Conservation (phyloP, 192 early-diverging fungal genomes). For the Backusella luteola region DNA sequence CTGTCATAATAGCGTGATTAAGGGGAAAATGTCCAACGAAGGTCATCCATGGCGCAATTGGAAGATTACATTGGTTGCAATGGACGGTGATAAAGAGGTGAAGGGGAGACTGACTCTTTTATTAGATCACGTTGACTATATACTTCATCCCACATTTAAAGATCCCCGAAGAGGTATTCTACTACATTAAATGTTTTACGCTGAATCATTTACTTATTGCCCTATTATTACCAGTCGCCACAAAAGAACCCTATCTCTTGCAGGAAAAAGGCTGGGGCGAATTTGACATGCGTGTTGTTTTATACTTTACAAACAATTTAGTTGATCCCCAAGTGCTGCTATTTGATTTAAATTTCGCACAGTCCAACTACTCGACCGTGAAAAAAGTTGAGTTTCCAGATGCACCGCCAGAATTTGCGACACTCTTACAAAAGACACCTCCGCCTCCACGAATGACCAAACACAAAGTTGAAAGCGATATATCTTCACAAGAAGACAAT, state of each 20-base stretch:
- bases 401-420: slow-evolving; percentile 9
- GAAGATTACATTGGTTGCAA: slow-evolving; percentile 44
- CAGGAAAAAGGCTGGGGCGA: slow-evolving; percentile 62
- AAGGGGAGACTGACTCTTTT: slow-evolving; percentile 26
- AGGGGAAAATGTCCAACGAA: slow-evolving; percentile 10
- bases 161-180: slow-evolving; percentile 41
- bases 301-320: slow-evolving; percentile 48
- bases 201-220: background rate
- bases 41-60: slow-evolving; percentile 45
- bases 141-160: slow-evolving; percentile 49
- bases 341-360: slow-evolving; percentile 55
- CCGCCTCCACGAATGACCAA: background rate
- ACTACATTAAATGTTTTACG: background rate
- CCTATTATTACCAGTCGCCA: slow-evolving; percentile 34
- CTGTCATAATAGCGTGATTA: slow-evolving; percentile 21
- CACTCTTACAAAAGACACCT: background rate
- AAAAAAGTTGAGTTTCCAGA: slow-evolving; percentile 37
- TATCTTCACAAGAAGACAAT: background rate
- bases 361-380: slow-evolving; percentile 41
- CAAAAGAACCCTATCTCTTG: slow-evolving; percentile 47
- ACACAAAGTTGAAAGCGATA: background rate
- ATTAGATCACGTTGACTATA: slow-evolving; percentile 46
- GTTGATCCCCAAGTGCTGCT: slow-evolving; percentile 36
- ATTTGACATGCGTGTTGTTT: slow-evolving; percentile 55
- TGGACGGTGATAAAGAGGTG: slow-evolving; percentile 40